These are phyloP conservation scores for Clonostachys rhizophaga DNA, from an alignment of 2,329 filamentous ascomycete species.

Conservation along the genomic window DNA sequence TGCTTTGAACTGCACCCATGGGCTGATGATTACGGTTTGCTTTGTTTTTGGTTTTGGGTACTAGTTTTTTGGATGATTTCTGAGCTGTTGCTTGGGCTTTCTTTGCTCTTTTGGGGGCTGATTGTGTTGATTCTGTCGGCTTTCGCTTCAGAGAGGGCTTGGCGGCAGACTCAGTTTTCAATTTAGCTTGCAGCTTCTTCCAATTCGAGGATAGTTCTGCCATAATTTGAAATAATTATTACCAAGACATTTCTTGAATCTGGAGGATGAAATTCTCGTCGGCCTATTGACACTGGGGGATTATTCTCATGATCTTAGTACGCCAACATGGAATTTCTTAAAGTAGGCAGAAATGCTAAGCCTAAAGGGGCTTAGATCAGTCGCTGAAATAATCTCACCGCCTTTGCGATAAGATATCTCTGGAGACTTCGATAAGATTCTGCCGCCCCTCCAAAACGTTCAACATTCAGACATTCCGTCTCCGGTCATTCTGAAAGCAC, in stretches of 20 bases:
- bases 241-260: background rate
- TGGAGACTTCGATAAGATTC: conserved; percentile 6
- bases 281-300: too few species aligned
- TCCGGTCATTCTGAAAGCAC: too few species aligned
- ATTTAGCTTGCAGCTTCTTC: conserved; percentile 69
- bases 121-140: conserved; percentile 14
- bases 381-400: conserved; percentile 9
- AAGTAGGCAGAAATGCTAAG: too few species aligned
- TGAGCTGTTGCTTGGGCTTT: conserved; percentile 5
- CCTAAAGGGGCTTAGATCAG: too few species aligned
- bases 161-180: conserved; percentile 40
- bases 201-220: conserved; percentile 63
- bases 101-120: conserved; percentile 15
- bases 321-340: too few species aligned
- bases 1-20: conserved; percentile 57
- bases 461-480: background rate
- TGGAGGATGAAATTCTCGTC: too few species aligned
- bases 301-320: too few species aligned
- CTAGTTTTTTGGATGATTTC: conserved; percentile 5
- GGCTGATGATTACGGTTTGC: background rate
- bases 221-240: conserved; percentile 13
- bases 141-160: conserved; percentile 36
- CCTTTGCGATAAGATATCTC: conserved; percentile 12
- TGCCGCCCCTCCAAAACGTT: conserved; percentile 17
- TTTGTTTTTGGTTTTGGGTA: conserved; percentile 6